Percentiles rank a stretch among this genome's conserved stretches.
Conservation (phyloP, 2,329 filamentous ascomycete species). For the Aurifilum marmelostoma region DNA sequence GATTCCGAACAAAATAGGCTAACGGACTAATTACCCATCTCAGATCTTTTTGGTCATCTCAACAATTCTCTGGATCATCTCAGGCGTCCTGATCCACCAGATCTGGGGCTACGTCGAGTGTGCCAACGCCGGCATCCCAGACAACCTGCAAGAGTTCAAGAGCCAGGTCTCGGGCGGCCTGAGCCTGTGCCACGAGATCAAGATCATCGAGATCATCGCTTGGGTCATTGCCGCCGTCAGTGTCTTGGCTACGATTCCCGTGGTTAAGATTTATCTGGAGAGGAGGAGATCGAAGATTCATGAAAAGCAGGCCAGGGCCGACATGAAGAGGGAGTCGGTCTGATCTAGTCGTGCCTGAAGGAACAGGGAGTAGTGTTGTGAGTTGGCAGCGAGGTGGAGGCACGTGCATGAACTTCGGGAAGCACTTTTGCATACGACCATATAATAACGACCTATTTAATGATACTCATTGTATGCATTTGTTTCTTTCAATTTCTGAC, state of each 20-base stretch:
- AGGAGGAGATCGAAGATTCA: conserved; percentile 10
- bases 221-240: conserved; percentile 22
- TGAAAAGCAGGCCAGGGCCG: neutral
- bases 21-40: neutral
- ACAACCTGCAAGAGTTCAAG: conserved; percentile 20
- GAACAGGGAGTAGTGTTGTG: neutral
- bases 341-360: neutral
- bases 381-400: neutral
- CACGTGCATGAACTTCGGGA: too few species aligned
- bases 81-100: conserved; percentile 23
- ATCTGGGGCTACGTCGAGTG: conserved; percentile 27
- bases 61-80: conserved; percentile 24
- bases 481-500: too few species aligned
- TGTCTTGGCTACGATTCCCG: conserved; percentile 23
- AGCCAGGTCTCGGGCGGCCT: conserved; percentile 23
- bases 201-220: conserved; percentile 25
- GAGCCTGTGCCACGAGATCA: conserved; percentile 26
- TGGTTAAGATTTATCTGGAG: conserved; percentile 20
- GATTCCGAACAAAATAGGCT: neutral
- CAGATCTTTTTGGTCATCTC: conserved; percentile 24
- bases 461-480: too few species aligned
- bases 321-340: neutral
- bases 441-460: neutral
- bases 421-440: neutral
- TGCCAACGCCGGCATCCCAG: conserved; percentile 14